phyloP scores from a whole-genome alignment of 495 filamentous ascomycete species.

The Cercophora newfieldiana region DNA sequence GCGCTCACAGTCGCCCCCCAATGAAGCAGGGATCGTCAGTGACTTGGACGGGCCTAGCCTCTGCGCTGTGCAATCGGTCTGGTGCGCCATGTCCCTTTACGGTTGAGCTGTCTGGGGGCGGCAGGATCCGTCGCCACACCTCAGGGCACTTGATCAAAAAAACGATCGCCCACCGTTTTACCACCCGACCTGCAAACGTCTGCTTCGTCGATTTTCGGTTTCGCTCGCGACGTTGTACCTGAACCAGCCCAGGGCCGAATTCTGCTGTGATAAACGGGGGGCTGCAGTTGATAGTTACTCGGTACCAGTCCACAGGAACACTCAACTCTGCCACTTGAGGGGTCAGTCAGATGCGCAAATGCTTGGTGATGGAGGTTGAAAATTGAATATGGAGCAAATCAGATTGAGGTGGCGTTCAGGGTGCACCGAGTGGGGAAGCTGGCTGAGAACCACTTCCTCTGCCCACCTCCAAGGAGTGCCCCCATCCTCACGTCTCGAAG shows the following conservation, averaged over 20 bases:
- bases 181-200: background rate
- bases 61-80: slow-evolving; percentile 20
- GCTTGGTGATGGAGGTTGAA: background rate
- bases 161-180: background rate
- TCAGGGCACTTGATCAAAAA: background rate
- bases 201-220: background rate
- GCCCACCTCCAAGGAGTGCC: background rate
- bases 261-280: background rate
- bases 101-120: slow-evolving; percentile 1
- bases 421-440: slow-evolving; percentile 15
- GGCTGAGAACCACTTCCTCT: background rate
- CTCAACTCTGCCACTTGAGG: no score
- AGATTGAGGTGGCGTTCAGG: slow-evolving; percentile 10
- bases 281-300: no score
- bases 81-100: background rate
- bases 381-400: slow-evolving; percentile 1
- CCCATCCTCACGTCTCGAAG: background rate
- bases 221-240: background rate
- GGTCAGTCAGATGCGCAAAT: slow-evolving; percentile 17
- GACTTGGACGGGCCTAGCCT: slow-evolving; percentile 16
- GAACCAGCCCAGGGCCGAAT: background rate
- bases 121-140: slow-evolving; percentile 16
- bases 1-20: background rate
- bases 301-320: no score
- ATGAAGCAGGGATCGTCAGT: slow-evolving; percentile 23